Base-by-base conservation (phyloP, 2,329 filamentous ascomycete species). In the Rutstroemia sp. region DNA sequence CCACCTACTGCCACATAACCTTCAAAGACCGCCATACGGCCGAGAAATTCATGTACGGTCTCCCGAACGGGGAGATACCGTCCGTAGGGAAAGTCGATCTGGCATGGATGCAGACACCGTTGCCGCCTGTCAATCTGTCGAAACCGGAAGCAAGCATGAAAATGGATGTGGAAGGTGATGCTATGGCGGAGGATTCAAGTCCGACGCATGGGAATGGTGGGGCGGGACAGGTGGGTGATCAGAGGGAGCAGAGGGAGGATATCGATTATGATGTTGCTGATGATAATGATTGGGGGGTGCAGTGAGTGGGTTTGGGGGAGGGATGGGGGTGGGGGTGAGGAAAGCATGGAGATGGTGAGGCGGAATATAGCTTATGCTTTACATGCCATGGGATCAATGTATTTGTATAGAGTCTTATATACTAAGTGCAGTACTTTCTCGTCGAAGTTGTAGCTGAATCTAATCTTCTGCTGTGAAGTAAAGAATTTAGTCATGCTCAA, bases 1-100 rank as follows among this genome's bases (percentile, higher is more conserved):
- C 76, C 0, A 60, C 70, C 1, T 68, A 71, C 0, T 80, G 83
- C 1, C 73, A 78, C 53, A 78, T 88, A 51, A 79, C 78, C 5
- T 88, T 88, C 68, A 82, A 81, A 57, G 83, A 87, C 64, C 81
- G 84, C 57, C 82, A 81, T 67, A 85, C 86, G 14, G 88, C 87
- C 4, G 88, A 92, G 68, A 83, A 78, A 61, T 85, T 87, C 64
- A 81, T 79, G 73, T 80, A 81, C 64, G 75, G 79, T 27, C 71
- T 82, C n/a, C 68, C 79, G 48, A 76, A 76, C 47, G 77, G 77
- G 45, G 72, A 78, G 19, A 80, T 91, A 42, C 82, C 84, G 0
- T 80, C 82, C 6, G 72, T 89, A 10, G 83, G 80, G 44, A 79
- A 79, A 47, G 75, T 90, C 12, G 83, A 89, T 54, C 69, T 89